A percentile compares a stretch with the other conserved stretches of the same genome.
Evolutionary conservation across 495 filamentous ascomycete genomes (phyloP).

Genomic region (Ascodesmis nigricans): DNA sequence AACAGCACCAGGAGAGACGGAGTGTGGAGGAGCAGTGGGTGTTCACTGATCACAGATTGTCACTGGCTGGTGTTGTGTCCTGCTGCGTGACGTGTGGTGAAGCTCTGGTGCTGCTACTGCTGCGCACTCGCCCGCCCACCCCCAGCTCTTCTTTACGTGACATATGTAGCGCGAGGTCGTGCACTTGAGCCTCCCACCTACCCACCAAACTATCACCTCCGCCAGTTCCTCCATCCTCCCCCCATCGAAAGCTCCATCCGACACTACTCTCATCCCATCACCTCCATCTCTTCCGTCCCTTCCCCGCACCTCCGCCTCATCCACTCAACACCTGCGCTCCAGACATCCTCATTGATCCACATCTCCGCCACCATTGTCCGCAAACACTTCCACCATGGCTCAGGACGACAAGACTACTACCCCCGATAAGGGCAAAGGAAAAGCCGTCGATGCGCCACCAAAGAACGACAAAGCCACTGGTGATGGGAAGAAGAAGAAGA

Average conservation of each 20-base stretch:
- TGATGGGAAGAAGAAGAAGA: constrained; percentile 45
- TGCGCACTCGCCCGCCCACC: constrained; percentile 4
- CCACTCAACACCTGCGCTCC: constrained; percentile 7
- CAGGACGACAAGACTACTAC: constrained; percentile 74
- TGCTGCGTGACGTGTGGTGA: constrained; percentile 14
- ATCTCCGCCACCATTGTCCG: constrained; percentile 2
- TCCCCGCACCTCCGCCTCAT: constrained; percentile 8
- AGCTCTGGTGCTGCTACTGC: constrained; percentile 6
- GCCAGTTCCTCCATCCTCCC: neutral
- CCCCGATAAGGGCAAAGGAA: constrained; percentile 89
- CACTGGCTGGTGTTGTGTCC: constrained; percentile 2
- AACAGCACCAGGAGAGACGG: too few species aligned
- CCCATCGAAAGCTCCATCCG: constrained; percentile 4
- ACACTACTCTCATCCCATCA: constrained; percentile 4
- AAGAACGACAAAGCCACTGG: constrained; percentile 39
- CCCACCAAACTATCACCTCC: neutral
- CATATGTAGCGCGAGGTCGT: too few species aligned
- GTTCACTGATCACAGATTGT: constrained; percentile 2
- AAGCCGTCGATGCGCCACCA: constrained; percentile 43
- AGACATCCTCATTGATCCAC: constrained; percentile 8
- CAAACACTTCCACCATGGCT: constrained; percentile 39
- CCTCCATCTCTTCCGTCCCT: neutral
- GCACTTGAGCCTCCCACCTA: too few species aligned
- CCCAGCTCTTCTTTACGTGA: too few species aligned
- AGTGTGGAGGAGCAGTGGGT: too few species aligned